Evolutionary conservation across 495 filamentous ascomycete species (phyloP), one percentile per base, ranked within the genome.

Genomic region (Xylaria castorea): DNA sequence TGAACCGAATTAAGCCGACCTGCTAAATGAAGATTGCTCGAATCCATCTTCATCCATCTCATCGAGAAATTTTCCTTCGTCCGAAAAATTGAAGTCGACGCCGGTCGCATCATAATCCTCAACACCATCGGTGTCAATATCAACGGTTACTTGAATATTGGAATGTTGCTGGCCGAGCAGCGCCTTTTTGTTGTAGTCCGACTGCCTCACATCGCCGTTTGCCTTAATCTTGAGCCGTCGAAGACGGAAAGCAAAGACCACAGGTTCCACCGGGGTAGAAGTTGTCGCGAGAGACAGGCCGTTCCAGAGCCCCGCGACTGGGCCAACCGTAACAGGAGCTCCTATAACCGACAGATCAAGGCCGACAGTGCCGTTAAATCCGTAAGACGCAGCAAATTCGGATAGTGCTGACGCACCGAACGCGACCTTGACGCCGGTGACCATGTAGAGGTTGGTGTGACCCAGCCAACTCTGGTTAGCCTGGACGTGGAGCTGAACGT

Each of bases 161-260:
- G 20, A n/a, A 53, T 11, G n/a, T 53, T 14, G n/a, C 18, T 25
- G 58, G 36, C 36, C 30, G 34, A 62, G 30, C 36, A 62, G 30
- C 30, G 36, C 30, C 30, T 36, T 62, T 6, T 3, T 62, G 22
- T 53, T 53, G 50, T 53, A 8, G 22, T 53, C 50, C 50, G 50
- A 53, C 22, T 25, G 50, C 50, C 7, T 53, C 22, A 53, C 50
- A 53, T 53, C 50, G 50, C 22, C 50, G n/a, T 53, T 53, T 25
- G 50, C n/a, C 50, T 53, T 53, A 6, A 53, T 53, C 22, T 25
- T 53, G 5, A 53, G 50, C 3, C 50, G 50, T n/a, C 50, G 22
- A 53, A 53, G 50, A 7, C 50, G 50, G 22, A 53, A 53, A 53
- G 50, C 50, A 25, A 53, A 53, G 50, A 53, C 50, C 50, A 53